phyloP scores from a whole-genome alignment of 2,329 filamentous ascomycete species.

The Penicillium digitatum region DNA sequence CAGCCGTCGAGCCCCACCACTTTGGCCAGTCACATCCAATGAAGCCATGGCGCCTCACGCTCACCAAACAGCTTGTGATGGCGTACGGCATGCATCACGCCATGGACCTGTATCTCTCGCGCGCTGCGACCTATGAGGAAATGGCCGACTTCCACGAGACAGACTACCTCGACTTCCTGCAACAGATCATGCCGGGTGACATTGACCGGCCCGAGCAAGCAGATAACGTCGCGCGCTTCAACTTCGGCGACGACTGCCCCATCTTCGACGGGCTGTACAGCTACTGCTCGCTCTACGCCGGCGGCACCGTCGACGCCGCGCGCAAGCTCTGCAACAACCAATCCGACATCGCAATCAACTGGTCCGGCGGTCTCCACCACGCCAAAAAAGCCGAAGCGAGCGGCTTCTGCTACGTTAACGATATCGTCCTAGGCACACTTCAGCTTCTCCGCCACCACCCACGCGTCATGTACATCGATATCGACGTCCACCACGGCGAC shows the following conservation, averaged over 20 bases:
- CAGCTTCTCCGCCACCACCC: conserved; percentile 78
- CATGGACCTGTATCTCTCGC: conserved; percentile 89
- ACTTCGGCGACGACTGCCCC: conserved; percentile 90
- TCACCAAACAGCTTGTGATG: conserved; percentile 91
- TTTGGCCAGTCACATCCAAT: conserved; percentile 97
- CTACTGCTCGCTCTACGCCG: conserved; percentile 90
- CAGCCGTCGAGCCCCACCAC: conserved; percentile 91
- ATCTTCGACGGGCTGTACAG: conserved; percentile 94
- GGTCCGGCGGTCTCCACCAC: conserved; percentile 94
- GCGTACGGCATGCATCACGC: conserved; percentile 93
- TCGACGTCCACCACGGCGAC: conserved; percentile 88
- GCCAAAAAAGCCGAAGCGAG: conserved; percentile 91
- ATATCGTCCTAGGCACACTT: conserved; percentile 90
- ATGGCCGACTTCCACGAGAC: conserved; percentile 79
- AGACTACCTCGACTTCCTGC: conserved; percentile 88
- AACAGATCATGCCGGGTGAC: conserved; percentile 66
- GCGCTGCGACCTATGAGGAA: conserved; percentile 81
- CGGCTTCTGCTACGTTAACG: conserved; percentile 98
- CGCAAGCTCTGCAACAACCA: conserved; percentile 80
- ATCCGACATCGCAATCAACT: conserved; percentile 94
- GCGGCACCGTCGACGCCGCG: conserved; percentile 84
- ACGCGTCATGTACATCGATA: conserved; percentile 90
- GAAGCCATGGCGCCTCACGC: conserved; percentile 95
- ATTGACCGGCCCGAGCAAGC: conserved; percentile 62
- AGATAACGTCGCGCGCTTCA: conserved; percentile 62